Conservation (phyloP, 2,329 filamentous ascomycete species). For the Aureobasidium melanogenum region DNA sequence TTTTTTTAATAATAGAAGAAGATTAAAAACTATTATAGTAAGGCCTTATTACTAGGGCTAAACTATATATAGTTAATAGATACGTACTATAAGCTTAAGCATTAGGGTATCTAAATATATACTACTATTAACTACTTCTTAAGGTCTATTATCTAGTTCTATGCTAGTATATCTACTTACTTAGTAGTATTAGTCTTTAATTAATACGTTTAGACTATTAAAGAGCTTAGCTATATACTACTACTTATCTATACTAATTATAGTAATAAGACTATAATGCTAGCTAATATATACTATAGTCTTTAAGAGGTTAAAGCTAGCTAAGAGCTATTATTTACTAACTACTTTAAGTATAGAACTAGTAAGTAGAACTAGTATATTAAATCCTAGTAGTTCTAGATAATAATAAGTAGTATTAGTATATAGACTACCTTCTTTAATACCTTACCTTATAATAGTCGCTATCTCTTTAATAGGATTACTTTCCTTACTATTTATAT, state of each 20-base stretch:
- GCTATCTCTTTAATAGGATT: too few species aligned
- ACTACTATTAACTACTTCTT: background rate
- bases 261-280: background rate
- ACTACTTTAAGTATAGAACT: background rate
- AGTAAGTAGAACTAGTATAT: background rate
- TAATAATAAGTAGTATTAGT: background rate
- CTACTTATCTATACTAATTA: background rate
- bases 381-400: background rate
- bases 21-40: slow-evolving; percentile 17
- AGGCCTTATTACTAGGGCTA: background rate
- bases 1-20: background rate
- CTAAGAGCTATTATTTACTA: background rate
- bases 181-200: background rate
- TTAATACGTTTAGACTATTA: background rate
- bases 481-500: too few species aligned
- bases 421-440: background rate
- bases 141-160: background rate
- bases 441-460: too few species aligned
- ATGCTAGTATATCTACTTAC: background rate
- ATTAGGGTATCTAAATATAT: too few species aligned
- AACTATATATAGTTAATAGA: slow-evolving; percentile 9
- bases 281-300: background rate
- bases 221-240: background rate
- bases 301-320: background rate
- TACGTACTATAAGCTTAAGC: too few species aligned